phyloP scores from a whole-genome alignment of 164 flowering plant genomes.

The Akebia trifoliata region DNA sequence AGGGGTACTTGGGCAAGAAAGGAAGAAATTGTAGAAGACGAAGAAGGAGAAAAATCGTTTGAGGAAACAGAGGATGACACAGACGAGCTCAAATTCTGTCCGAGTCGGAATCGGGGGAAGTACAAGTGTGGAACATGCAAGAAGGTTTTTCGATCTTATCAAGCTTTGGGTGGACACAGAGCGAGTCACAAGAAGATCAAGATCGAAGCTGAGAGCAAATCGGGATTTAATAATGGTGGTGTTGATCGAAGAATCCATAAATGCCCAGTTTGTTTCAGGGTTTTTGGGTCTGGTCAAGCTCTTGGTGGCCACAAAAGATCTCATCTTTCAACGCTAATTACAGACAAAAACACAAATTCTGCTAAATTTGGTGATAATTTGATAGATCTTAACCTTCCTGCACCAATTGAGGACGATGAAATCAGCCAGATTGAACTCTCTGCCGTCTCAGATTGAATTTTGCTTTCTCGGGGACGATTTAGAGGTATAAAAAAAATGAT shows the following conservation, averaged over 20 bases:
- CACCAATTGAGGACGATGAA: constrained; percentile 63
- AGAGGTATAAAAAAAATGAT: constrained; percentile 15
- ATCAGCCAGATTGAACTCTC: constrained; percentile 50
- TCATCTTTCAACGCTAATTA: constrained; percentile 37
- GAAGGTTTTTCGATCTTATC: constrained; percentile 64
- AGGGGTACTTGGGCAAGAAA: constrained; percentile 74
- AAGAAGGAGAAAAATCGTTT: no score
- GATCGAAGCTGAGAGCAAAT: constrained; percentile 15
- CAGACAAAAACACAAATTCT: constrained; percentile 15
- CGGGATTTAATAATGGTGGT: constrained; percentile 10
- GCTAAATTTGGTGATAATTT: constrained; percentile 27
- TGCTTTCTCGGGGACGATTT: no score
- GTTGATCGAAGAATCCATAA: constrained; percentile 44
- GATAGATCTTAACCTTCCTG: constrained; percentile 87
- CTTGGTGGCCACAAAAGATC: constrained; percentile 93
- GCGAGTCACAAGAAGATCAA: constrained; percentile 83
- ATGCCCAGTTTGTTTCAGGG: constrained; percentile 71
- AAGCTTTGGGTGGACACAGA: constrained; percentile 86
- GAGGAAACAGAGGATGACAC: no score
- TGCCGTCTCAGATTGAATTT: constrained; percentile 49
- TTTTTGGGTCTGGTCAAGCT: constrained; percentile 80
- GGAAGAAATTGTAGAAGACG: no score
- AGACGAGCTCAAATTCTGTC: neutral
- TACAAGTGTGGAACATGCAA: constrained; percentile 82
- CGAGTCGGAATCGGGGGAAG: constrained; percentile 22